Percentiles rank a stretch among this genome's conserved stretches.
Evolutionary conservation across 2,329 filamentous ascomycete genomes (phyloP).

Genomic region (Hymenoscyphus fraxineus): DNA sequence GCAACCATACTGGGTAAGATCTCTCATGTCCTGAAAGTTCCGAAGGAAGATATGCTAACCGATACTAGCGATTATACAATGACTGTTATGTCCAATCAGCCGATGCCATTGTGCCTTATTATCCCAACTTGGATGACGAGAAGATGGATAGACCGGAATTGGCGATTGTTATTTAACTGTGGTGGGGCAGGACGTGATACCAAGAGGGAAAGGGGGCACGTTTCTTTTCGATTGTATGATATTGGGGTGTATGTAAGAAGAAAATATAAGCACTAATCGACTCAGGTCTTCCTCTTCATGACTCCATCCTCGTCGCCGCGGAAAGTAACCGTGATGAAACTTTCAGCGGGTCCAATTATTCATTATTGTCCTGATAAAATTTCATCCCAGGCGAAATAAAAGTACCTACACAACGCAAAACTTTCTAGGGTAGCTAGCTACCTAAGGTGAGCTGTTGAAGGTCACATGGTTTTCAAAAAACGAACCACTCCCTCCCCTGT

Average conservation of each 20-base stretch:
- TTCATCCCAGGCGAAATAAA: too few species aligned
- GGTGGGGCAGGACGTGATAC: not conserved
- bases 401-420: too few species aligned
- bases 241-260: not conserved
- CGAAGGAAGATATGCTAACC: constrained; percentile 2
- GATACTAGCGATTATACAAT: constrained; percentile 69
- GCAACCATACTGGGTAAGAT: constrained; percentile 74
- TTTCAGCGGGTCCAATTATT: too few species aligned
- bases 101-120: constrained; percentile 95
- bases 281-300: not conserved
- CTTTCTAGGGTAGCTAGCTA: too few species aligned
- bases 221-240: not conserved
- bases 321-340: too few species aligned
- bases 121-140: constrained; percentile 81
- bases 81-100: constrained; percentile 92
- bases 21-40: not conserved
- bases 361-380: too few species aligned
- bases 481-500: too few species aligned
- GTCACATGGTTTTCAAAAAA: too few species aligned
- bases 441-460: too few species aligned
- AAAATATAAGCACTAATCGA: not conserved
- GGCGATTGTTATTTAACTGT: constrained; percentile 68
- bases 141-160: constrained; percentile 75
- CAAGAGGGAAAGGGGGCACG: not conserved
- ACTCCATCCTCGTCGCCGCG: not conserved